phyloP scores from a whole-genome alignment of 805 yeast genomes.

The Kodamaea leandrae region DNA sequence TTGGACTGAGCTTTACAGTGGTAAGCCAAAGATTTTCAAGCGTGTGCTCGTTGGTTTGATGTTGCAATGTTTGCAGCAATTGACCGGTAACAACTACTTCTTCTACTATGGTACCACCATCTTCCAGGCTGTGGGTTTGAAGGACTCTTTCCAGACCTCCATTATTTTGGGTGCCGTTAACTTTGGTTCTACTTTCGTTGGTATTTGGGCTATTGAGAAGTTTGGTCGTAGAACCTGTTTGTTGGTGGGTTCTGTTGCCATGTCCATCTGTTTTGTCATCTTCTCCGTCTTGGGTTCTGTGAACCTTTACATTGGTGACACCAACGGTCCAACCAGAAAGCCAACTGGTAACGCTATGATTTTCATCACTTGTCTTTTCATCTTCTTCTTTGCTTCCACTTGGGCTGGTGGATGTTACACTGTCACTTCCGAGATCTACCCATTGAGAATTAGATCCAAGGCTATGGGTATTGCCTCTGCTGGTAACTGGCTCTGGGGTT shows the following conservation, averaged over 20 bases:
- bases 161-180: slow-evolving; percentile 56
- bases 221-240: slow-evolving; percentile 55
- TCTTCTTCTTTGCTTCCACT: slow-evolving; percentile 29
- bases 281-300: slow-evolving; percentile 25
- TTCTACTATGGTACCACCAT: slow-evolving; percentile 64
- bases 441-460: slow-evolving; percentile 30
- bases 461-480: slow-evolving; percentile 30
- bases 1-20: slow-evolving; percentile 26
- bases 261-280: slow-evolving; percentile 27
- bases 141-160: slow-evolving; percentile 57
- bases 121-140: slow-evolving; percentile 56
- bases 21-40: slow-evolving; percentile 27
- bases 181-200: slow-evolving; percentile 53
- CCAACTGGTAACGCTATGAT: slow-evolving; percentile 31
- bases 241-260: slow-evolving; percentile 43
- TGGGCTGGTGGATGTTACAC: slow-evolving; percentile 32
- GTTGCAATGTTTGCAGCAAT: slow-evolving; percentile 50
- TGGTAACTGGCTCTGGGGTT: slow-evolving; percentile 33
- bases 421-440: slow-evolving; percentile 28
- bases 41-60: slow-evolving; percentile 25
- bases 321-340: slow-evolving; percentile 21
- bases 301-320: slow-evolving; percentile 18
- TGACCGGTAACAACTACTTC: slow-evolving; percentile 64
- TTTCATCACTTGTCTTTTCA: slow-evolving; percentile 27
- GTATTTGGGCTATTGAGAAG: slow-evolving; percentile 51